Base-by-base conservation (phyloP, 768 basidiomycete species). In the Porphyrellus cyaneotinctus region DNA sequence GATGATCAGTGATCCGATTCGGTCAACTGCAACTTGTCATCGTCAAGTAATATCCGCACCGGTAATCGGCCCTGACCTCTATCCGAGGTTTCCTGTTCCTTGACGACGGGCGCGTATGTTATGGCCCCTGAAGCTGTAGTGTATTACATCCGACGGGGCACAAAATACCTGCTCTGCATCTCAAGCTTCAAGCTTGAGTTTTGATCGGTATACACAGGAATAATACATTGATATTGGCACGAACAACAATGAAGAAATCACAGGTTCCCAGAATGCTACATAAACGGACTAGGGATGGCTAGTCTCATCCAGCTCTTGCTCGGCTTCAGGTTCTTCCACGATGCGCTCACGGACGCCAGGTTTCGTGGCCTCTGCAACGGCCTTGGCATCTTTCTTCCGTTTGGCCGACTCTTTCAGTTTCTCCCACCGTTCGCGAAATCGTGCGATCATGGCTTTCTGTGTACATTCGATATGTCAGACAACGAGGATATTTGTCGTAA, bases 401-500 rank as follows among this genome's bases (percentile, higher is more conserved):
- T 85, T 90, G 9, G 89, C 87, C 24, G 87, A 87, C 63, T 93
- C 91, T 66, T 93, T 93, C 51, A 93, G 73, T 67, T 90, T 91
- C 65, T 89, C 88, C 91, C 91, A 93, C 36, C 88, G 78, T 70
- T 92, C 91, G 24, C 87, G 81, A 70, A 88, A 92, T 61, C 87
- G 86, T 20, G 77, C 75, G 57, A 91, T 90, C 80, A 90, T 87
- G 12, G 81, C 75, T 83, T 86, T 88, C 91, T 92, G 70, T 53
- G 61, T 53, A 62, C 17, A 55, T 49, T 51, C 47, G 46, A 43
- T 9, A 39, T 33, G 51, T 61, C 47, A 63, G 58, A 52, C 32
- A 30, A 52, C 13, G 50, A 22, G n/a, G 36, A 20, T 38, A 49
- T 53, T 41, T 31, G 22, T 47, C 28, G 43, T 38, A 26, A 35